Evolutionary conservation across 805 yeast genomes (phyloP).

Genomic region (Phaffomyces antillensis): DNA sequence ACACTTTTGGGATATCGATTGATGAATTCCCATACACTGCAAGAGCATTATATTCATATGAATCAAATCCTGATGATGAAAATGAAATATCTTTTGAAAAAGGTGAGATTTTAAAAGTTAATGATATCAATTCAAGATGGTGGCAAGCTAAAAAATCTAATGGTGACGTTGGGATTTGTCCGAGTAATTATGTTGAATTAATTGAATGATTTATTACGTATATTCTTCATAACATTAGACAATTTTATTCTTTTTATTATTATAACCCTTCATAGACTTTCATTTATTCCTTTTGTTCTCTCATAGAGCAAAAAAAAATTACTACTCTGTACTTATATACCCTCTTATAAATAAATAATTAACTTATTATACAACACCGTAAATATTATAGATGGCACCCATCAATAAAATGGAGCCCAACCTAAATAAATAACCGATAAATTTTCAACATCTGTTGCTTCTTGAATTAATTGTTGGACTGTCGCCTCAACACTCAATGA

Average conservation of each 20-base stretch:
- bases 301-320: no score
- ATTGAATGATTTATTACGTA: conserved; percentile 29
- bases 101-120: conserved; percentile 87
- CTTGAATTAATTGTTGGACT: conserved; percentile 71
- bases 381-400: neutral
- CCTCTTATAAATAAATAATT: neutral
- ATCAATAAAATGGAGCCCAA: conserved; percentile 69
- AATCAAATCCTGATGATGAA: conserved; percentile 87
- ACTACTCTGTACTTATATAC: no score
- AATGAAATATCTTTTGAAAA: conserved; percentile 87
- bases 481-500: conserved; percentile 78
- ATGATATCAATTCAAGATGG: conserved; percentile 95
- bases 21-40: conserved; percentile 71
- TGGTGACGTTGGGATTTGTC: conserved; percentile 95
- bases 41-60: conserved; percentile 76
- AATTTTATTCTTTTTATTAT: no score
- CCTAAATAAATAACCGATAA: conserved; percentile 75
- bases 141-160: conserved; percentile 91
- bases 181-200: conserved; percentile 86
- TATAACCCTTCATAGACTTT: no score
- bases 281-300: no score
- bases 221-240: no score
- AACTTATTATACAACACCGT: neutral
- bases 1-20: conserved; percentile 7
- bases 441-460: conserved; percentile 63